phyloP scores from a whole-genome alignment of 106 monocot species.

The Dendrobium catenatum region DNA sequence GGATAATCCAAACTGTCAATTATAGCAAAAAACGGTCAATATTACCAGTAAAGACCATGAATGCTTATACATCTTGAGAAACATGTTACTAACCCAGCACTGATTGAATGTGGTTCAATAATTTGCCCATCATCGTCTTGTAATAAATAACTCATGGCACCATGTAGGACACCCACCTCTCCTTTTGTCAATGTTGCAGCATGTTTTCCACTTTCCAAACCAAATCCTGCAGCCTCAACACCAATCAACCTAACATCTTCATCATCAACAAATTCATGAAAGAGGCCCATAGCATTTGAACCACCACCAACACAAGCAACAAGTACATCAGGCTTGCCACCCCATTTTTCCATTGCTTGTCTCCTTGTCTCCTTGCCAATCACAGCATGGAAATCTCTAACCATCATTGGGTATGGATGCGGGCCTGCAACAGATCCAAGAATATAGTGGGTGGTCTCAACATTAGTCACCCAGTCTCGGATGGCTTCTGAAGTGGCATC shows the following conservation, averaged over 20 bases:
- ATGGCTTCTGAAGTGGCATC: slow-evolving; percentile 79
- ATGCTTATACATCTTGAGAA: background rate
- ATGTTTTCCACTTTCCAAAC: slow-evolving; percentile 59
- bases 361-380: slow-evolving; percentile 74
- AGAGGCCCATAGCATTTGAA: slow-evolving; percentile 79
- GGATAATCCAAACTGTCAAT: slow-evolving; percentile 79
- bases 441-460: slow-evolving; percentile 73
- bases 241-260: slow-evolving; percentile 61
- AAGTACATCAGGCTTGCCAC: slow-evolving; percentile 67
- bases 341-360: slow-evolving; percentile 72
- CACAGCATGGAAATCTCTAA: slow-evolving; percentile 72
- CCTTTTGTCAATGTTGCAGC: slow-evolving; percentile 71
- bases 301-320: slow-evolving; percentile 81
- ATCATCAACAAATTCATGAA: slow-evolving; percentile 79
- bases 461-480: slow-evolving; percentile 76
- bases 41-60: background rate
- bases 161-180: slow-evolving; percentile 60
- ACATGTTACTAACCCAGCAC: slow-evolving; percentile 51
- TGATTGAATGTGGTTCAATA: slow-evolving; percentile 70
- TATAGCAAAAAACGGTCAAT: slow-evolving; percentile 7
- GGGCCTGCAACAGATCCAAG: slow-evolving; percentile 72
- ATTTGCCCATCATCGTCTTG: slow-evolving; percentile 83
- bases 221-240: slow-evolving; percentile 70
- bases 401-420: slow-evolving; percentile 81
- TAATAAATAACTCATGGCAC: slow-evolving; percentile 69